Evolutionary conservation across 345 rosid species (phyloP).

Genomic region (Eucalyptus albens): DNA sequence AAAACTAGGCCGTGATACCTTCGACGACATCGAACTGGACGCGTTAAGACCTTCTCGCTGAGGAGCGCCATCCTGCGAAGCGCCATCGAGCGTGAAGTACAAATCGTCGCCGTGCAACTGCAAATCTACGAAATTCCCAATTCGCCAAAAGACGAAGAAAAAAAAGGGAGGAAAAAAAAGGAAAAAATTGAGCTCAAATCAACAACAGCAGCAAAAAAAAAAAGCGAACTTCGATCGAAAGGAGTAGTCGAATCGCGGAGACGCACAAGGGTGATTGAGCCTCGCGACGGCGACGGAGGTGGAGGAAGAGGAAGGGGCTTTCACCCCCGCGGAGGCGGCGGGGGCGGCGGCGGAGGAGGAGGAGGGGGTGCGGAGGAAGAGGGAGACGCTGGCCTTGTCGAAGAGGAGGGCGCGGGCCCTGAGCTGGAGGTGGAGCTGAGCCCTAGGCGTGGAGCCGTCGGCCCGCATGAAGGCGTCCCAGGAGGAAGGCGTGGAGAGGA

Average conservation of each 20-base stretch:
- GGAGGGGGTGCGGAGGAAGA: constrained; percentile 41
- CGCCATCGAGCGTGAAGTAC: constrained; percentile 54
- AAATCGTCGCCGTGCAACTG: constrained; percentile 83
- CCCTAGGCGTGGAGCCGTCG: constrained; percentile 60
- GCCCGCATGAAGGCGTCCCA: constrained; percentile 82
- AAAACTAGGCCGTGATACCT: constrained; percentile 14
- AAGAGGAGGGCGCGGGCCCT: constrained; percentile 82
- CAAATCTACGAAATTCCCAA: constrained; percentile 28
- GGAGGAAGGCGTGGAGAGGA: constrained; percentile 51
- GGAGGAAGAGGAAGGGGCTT: constrained; percentile 2
- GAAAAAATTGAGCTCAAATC: neutral
- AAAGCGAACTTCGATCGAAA: neutral
- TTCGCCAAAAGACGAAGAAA: neutral
- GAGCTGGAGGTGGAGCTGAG: constrained; percentile 85
- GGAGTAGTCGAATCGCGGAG: neutral
- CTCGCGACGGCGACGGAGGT: constrained; percentile 42
- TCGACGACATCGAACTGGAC: constrained; percentile 15
- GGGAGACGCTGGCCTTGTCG: constrained; percentile 69
- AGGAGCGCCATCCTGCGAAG: constrained; percentile 29
- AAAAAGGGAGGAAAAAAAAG: neutral
- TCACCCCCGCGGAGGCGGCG: neutral
- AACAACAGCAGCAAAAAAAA: neutral
- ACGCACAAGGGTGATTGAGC: constrained; percentile 61
- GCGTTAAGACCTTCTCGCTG: constrained; percentile 31
- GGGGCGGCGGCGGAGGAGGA: neutral